Conservation (phyloP, 2,329 filamentous ascomycete species). For the Penicillium sclerotigenum region DNA sequence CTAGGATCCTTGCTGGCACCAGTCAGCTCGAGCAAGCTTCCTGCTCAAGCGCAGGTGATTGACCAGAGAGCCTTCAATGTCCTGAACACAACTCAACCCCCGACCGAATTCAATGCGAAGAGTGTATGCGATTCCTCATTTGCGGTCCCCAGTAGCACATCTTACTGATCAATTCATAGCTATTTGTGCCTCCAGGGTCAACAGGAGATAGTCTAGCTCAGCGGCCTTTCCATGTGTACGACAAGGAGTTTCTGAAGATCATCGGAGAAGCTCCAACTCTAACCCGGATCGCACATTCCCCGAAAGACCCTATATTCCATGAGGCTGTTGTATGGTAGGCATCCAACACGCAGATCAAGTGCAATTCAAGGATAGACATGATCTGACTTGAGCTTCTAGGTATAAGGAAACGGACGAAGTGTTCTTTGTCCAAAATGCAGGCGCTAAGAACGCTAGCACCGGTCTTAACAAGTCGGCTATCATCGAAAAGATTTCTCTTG, state of each 20-base stretch:
- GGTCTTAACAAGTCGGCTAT: slow-evolving; percentile 14
- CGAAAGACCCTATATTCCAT: slow-evolving; percentile 13
- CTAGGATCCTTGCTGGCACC: slow-evolving; percentile 1
- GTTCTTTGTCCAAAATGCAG: slow-evolving; percentile 22
- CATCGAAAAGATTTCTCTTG: slow-evolving; percentile 15
- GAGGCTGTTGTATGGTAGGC: slow-evolving; percentile 19
- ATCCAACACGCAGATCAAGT: not conserved
- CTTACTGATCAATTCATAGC: not conserved
- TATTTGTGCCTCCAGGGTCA: slow-evolving; percentile 11
- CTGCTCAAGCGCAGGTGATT: slow-evolving; percentile 17
- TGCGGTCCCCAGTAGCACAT: not conserved
- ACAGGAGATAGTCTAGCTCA: slow-evolving; percentile 8
- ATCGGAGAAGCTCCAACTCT: slow-evolving; percentile 6
- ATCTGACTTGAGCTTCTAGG: slow-evolving; percentile 1
- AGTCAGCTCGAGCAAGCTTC: slow-evolving; percentile 13
- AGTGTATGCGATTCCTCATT: slow-evolving; percentile 2
- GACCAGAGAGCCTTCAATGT: slow-evolving; percentile 19
- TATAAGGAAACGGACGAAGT: slow-evolving; percentile 16
- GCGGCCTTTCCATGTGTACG: slow-evolving; percentile 16
- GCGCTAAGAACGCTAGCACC: slow-evolving; percentile 12
- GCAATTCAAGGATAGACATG: not conserved
- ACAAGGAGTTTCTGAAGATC: slow-evolving; percentile 16
- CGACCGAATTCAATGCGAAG: slow-evolving; percentile 13
- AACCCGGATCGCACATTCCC: slow-evolving; percentile 13
- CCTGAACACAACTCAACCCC: slow-evolving; percentile 14